Evolutionary conservation across 345 rosid species (phyloP), one percentile per base, ranked within the genome.

Genomic region (Eucalyptus rudis): DNA sequence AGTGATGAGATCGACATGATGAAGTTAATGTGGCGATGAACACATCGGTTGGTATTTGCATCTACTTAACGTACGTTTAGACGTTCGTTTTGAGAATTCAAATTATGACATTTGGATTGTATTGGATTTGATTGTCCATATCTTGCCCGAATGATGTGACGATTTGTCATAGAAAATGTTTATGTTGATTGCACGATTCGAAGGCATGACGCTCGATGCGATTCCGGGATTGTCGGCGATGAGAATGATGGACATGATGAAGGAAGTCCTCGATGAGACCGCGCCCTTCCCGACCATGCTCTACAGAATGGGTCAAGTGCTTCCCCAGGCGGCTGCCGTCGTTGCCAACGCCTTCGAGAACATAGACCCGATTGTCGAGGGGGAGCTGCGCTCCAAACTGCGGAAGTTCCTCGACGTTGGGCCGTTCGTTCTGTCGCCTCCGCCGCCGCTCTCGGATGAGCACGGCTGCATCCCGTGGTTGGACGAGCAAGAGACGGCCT

Each of bases 381-480:
- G 87, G 52, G 79, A 45, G 15, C 92, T 94, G 68, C 90, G 89
- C 62, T 91, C 93, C 7, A 93, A 87, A 43, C 85, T 93, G 49
- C 84, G 51, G 5, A 93, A 87, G 54, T 89, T 91, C n/a, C 94
- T 95, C 27, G 88, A 90, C 25, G 68, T 94, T 10, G 96, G 96
- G 12, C 96, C 96, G 20, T 91, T 92, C 76, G 47, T 86, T 4
- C 81, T 92, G 7, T 62, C 90, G 43, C 88, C 92, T 3, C 88
- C 86, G 52, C 31, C 76, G 29, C 13, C 45, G 1, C 40, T 15
- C 49, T 29, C 88, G 3, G 96, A 94, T 85, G 56, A 87, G 40
- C 89, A 92, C 6, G 91, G 92, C 49, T 96, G 97, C 93, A 54
- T 95, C 13, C 89, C 93, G 13, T 97, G 95, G 95, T 71, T 97